These are phyloP conservation scores for Castanospermum australe DNA, from an alignment of 306 rosid species.

Conservation along the genomic window DNA sequence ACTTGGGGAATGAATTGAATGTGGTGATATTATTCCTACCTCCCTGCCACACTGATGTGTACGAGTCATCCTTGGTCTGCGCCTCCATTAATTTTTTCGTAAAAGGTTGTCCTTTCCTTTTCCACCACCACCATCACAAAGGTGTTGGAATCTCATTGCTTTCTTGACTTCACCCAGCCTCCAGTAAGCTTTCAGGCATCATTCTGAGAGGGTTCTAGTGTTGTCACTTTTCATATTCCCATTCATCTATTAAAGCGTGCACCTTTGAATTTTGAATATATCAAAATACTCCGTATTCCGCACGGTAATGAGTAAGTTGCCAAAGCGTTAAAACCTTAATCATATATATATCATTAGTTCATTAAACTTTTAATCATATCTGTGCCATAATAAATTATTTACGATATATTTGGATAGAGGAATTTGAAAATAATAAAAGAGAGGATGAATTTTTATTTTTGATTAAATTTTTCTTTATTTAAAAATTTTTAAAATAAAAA, in stretches of 20 bases:
- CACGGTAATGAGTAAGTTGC: not conserved
- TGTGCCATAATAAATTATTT: not conserved
- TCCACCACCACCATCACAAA: slow-evolving; percentile 9
- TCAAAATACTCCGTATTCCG: not conserved
- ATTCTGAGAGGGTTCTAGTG: not conserved
- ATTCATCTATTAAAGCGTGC: not conserved
- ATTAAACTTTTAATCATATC: not conserved
- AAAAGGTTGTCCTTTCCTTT: not conserved
- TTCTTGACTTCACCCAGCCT: slow-evolving; percentile 26
- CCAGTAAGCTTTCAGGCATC: not conserved
- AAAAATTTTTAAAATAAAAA: too few species aligned
- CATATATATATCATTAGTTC: not conserved
- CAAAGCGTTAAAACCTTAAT: not conserved
- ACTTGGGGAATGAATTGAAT: not conserved
- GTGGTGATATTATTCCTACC: not conserved
- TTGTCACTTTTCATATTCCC: not conserved
- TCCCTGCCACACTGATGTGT: not conserved
- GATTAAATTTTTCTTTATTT: too few species aligned
- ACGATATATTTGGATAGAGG: too few species aligned
- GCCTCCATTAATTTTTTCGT: slow-evolving; percentile 9
- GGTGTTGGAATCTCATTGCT: slow-evolving; percentile 30
- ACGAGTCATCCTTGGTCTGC: not conserved
- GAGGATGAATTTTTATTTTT: too few species aligned
- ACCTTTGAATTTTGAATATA: not conserved
- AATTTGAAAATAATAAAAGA: too few species aligned